These are phyloP conservation scores for Chaetomium sp. DNA, from an alignment of 2,329 filamentous ascomycete genomes.

Conservation along the genomic window DNA sequence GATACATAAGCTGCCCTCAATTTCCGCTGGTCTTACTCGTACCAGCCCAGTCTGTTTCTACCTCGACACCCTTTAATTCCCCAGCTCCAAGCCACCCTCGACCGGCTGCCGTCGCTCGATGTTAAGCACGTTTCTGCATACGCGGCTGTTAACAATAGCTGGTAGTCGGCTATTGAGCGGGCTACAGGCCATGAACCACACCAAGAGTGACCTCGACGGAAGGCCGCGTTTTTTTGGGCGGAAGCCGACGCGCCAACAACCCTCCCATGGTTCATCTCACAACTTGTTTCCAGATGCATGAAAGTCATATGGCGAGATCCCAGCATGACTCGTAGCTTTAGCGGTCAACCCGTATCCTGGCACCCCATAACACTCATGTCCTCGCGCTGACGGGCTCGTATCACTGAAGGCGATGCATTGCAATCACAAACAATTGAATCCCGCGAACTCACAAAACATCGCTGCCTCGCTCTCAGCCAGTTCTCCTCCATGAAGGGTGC, in stretches of 20 bases:
- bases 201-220: neutral
- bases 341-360: neutral
- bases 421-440: neutral
- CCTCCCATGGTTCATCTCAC: conserved; percentile 1
- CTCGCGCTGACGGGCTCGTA: neutral
- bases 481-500: neutral
- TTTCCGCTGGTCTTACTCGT: conserved; percentile 13
- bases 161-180: neutral
- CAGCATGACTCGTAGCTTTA: no score
- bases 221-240: neutral
- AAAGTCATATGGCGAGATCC: no score
- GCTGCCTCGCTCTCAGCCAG: neutral
- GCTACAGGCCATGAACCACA: neutral
- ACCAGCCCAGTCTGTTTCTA: conserved; percentile 10
- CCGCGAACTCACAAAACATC: neutral
- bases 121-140: neutral
- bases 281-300: neutral
- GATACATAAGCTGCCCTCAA: conserved; percentile 20
- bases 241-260: neutral
- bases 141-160: neutral
- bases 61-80: conserved; percentile 30
- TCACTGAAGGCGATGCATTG: neutral
- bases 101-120: neutral
- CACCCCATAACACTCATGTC: neutral
- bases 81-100: conserved; percentile 10